Evolutionary conservation across 148 eudicot genomes (phyloP), one percentile per base, ranked within the genome.

Genomic region (Simmondsia chinensis): DNA sequence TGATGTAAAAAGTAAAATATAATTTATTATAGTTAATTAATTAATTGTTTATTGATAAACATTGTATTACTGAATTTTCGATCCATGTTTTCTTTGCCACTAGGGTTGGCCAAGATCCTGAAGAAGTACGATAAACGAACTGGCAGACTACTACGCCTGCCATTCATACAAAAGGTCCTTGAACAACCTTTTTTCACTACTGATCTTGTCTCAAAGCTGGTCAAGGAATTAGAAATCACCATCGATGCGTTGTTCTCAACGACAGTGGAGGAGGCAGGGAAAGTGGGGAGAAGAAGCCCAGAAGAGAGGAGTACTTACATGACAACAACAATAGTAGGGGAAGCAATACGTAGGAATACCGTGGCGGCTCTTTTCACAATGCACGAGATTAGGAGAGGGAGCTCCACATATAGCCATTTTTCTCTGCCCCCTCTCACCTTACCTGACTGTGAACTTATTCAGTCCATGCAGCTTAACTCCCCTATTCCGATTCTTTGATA

Each of bases 81-180:
- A n/a, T n/a, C n/a, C 14, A 3, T 9, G 20, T 10, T 52, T 20
- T 45, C 27, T n/a, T 29, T 21, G 21, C 5, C 50, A 5, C n/a
- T 12, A 85, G 95, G 95, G n/a, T 48, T 85, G 55, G 87, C 86
- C 3, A 85, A 85, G 71, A 85, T 85, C 33, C 31, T 85, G 32
- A 85, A 85, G 74, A 85, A 81, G 59, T 81, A 77, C 26, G 91
- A 85, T 80, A 85, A 85, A 46, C 53, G 79, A 70, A 74, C 89
- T 0, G 86, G 95, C 0, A 77, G 83, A 25, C 31, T 81, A 6
- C 10, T 85, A 20, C 61, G 91, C 3, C 46, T 62, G 38, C 91
- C 80, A 7, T 81, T 67, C 69, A 85, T 85, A 28, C 76, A 77
- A 10, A 81, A 66, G 38, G 76, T 81, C 26, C 33, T 81, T 5